Base-by-base conservation (phyloP, 805 yeast genomes). In the Middelhovenomyces tepae region DNA sequence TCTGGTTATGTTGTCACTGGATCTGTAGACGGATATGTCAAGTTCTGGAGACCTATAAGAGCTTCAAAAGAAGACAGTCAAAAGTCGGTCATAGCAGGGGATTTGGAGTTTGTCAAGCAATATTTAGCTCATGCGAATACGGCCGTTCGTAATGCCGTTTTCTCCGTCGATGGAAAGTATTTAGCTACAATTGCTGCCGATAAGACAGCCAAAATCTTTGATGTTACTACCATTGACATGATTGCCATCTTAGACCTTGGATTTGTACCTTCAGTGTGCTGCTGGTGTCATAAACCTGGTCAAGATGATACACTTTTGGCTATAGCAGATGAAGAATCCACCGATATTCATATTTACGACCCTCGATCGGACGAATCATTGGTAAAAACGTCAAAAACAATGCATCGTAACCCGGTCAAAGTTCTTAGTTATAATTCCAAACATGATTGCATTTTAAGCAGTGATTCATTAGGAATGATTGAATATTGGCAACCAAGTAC, bases 171-270 rank as follows among this genome's bases (percentile, higher is more conserved):
- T 20, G 54, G 57, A 7, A 39, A 35, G 22, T 28, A 45, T n/a
- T 38, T 58, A 37, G 60, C 52, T 7, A 47, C 54, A 4, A 32
- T 48, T 8, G 46, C 35, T 2, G 40, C 31, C 3, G 50, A 47
- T 18, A 40, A 35, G 7, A 32, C 51, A 2, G 26, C 38, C 14
- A 45, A 58, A 40, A 36, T 63, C 4, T 62, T 60, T 40, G 68
- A 62, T 25, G 46, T 60, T 18, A 38, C 32, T 5, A 45, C 46
- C 4, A 46, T 58, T 18, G 68, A 63, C 30, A 55, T 63, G 64
- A 52, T 59, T 5, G 53, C 46, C 32, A 50, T 58, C 3, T 16
- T 59, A 4, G 49, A 48, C 9, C 36, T 60, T 4, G 43, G 31
- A 16, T 56, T 46, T 31, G 31, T 31, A 11, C 64, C 64, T 2